phyloP scores from a whole-genome alignment of 768 basidiomycete species.

The Mycena galopus region DNA sequence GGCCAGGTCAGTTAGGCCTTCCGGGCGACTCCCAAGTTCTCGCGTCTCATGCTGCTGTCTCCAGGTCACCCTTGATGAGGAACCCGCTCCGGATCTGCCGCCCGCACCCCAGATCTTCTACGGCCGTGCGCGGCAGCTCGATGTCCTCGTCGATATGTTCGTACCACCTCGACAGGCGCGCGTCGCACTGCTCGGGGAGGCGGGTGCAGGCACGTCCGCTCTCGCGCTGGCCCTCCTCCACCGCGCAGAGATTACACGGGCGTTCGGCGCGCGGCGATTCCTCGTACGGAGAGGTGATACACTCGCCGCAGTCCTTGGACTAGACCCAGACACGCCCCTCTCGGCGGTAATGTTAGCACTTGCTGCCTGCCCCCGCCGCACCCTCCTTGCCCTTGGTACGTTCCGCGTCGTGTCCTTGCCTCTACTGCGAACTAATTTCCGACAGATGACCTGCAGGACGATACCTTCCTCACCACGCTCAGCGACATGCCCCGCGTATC shows the following conservation, averaged over 20 bases:
- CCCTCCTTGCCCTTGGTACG: slow-evolving; percentile 29
- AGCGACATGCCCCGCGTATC: slow-evolving; percentile 15
- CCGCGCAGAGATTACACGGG: not conserved
- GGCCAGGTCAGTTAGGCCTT: not conserved
- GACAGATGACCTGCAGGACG: not conserved
- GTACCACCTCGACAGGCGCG: not conserved
- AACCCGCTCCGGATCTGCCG: slow-evolving; percentile 18
- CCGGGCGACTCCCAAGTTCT: not conserved
- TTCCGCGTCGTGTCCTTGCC: not conserved
- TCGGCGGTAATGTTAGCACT: slow-evolving; percentile 7
- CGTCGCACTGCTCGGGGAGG: slow-evolving; percentile 3
- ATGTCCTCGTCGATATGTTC: not conserved
- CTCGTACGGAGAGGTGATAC: slow-evolving; percentile 2
- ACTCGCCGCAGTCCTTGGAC: slow-evolving; percentile 8
- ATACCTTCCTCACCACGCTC: slow-evolving; percentile 16
- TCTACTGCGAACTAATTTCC: not conserved
- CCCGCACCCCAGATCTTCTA: slow-evolving; percentile 30
- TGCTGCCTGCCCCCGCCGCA: not conserved
- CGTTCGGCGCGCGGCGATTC: slow-evolving; percentile 24
- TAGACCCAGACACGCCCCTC: not conserved
- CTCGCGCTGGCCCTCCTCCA: slow-evolving; percentile 30
- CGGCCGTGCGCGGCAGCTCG: slow-evolving; percentile 24
- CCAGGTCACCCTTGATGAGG: not conserved
- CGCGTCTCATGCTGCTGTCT: not conserved
- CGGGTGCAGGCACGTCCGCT: slow-evolving; percentile 25